A percentile compares a stretch with the other conserved stretches of the same genome.
These are phyloP conservation scores for Melanomma pulvis-pyrius DNA, from an alignment of 495 filamentous ascomycete species.

Conservation along the genomic window DNA sequence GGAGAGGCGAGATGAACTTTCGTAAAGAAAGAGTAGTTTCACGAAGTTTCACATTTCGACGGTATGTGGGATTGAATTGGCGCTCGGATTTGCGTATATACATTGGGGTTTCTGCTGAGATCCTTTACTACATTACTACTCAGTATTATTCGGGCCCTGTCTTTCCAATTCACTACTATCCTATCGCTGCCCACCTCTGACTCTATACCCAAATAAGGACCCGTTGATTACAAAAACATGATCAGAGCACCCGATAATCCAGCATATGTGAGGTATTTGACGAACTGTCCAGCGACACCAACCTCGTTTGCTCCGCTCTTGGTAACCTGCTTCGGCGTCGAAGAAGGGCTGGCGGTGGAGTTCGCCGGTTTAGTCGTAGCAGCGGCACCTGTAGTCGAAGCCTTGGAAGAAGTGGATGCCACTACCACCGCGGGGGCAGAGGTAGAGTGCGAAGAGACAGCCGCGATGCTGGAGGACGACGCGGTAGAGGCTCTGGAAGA, in stretches of 20 bases:
- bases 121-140: too few relatives aligned
- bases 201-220: background rate
- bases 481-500: background rate
- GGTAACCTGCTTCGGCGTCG: background rate
- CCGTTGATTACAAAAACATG: background rate
- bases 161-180: background rate
- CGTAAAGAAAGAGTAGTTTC: too few relatives aligned
- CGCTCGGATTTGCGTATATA: too few relatives aligned
- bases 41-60: too few relatives aligned
- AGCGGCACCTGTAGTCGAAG: background rate
- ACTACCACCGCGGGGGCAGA: background rate
- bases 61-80: too few relatives aligned
- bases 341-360: too few relatives aligned
- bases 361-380: background rate
- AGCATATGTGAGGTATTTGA: background rate
- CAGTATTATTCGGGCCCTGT: background rate
- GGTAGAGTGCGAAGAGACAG: background rate
- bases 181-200: background rate
- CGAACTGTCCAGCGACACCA: background rate
- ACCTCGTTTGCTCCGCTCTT: background rate
- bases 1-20: background rate
- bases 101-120: too few relatives aligned
- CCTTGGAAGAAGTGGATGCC: background rate
- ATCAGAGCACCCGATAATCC: background rate
- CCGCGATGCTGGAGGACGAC: background rate